Conservation (phyloP, 495 filamentous ascomycete genomes). For the Penicillium riverlandense region DNA sequence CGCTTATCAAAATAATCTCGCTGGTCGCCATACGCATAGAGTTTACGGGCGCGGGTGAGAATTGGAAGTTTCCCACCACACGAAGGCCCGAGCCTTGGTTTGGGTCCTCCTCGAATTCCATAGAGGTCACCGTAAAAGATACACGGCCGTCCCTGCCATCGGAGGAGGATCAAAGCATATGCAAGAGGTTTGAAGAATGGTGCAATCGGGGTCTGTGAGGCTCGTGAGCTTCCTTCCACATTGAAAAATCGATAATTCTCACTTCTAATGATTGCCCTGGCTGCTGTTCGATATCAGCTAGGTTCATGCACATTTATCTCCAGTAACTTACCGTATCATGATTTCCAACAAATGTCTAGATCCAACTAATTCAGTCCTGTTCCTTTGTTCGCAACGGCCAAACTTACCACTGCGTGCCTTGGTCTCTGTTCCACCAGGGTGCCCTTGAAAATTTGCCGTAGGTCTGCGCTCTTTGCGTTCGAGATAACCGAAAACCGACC, state of each 20-base stretch:
- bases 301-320: background rate
- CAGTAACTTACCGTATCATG: slow-evolving; percentile 34
- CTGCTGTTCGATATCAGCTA: slow-evolving; percentile 33
- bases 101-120: slow-evolving; percentile 50
- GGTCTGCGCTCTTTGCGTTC: slow-evolving; percentile 42
- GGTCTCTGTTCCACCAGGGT: slow-evolving; percentile 53
- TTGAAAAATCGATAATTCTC: slow-evolving; percentile 2
- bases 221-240: slow-evolving; percentile 3
- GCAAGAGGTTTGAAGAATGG: slow-evolving; percentile 53
- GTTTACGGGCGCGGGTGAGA: slow-evolving; percentile 56
- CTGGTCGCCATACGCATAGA: slow-evolving; percentile 63
- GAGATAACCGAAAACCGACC: slow-evolving; percentile 53
- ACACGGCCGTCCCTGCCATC: slow-evolving; percentile 58
- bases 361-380: background rate
- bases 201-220: slow-evolving; percentile 37
- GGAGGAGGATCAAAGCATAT: slow-evolving; percentile 60
- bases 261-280: slow-evolving; percentile 52
- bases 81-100: slow-evolving; percentile 39
- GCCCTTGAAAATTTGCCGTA: slow-evolving; percentile 53
- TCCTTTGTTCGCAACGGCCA: background rate
- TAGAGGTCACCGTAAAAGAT: slow-evolving; percentile 72
- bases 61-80: slow-evolving; percentile 53
- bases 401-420: slow-evolving; percentile 54
- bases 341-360: slow-evolving; percentile 36
- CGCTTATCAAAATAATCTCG: slow-evolving; percentile 59